phyloP scores from a whole-genome alignment of 2,329 filamentous ascomycete species.

The Fusarium virguliforme region DNA sequence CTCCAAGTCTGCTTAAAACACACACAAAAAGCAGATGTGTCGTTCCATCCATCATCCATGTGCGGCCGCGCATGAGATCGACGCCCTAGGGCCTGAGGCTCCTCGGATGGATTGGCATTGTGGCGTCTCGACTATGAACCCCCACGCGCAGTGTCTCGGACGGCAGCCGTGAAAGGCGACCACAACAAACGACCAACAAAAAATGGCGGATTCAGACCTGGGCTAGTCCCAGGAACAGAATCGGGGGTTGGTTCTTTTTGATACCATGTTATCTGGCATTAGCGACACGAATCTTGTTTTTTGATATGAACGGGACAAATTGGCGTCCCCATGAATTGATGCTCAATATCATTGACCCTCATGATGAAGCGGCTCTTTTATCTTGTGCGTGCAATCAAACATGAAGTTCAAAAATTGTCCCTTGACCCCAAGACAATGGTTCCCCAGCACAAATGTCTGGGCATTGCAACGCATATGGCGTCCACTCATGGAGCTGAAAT shows the following conservation, averaged over 20 bases:
- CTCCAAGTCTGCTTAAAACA: conserved; percentile 44
- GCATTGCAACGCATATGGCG: conserved; percentile 6
- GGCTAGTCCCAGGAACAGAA: conserved; percentile 31
- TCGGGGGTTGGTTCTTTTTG: conserved; percentile 29
- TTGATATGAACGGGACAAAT: conserved; percentile 25
- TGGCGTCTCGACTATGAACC: conserved; percentile 13
- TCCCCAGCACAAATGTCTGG: conserved; percentile 10
- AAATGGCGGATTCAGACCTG: conserved; percentile 29
- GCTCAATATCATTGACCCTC: neutral
- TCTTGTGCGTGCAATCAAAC: neutral
- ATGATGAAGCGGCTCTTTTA: conserved; percentile 14
- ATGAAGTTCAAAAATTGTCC: neutral
- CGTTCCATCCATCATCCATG: neutral
- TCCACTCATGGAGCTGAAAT: conserved; percentile 37
- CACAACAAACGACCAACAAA: conserved; percentile 19
- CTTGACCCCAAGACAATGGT: neutral
- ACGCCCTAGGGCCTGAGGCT: neutral
- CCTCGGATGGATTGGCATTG: conserved; percentile 12
- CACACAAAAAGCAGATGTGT: neutral
- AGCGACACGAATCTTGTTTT: conserved; percentile 41
- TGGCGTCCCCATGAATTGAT: conserved; percentile 46
- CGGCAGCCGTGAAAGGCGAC: conserved; percentile 12
- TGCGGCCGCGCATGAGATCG: neutral
- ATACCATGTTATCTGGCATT: conserved; percentile 46
- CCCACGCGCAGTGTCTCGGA: conserved; percentile 10